Evolutionary conservation across 2,329 filamentous ascomycete species (phyloP).

Genomic region (Diaporthe eres): DNA sequence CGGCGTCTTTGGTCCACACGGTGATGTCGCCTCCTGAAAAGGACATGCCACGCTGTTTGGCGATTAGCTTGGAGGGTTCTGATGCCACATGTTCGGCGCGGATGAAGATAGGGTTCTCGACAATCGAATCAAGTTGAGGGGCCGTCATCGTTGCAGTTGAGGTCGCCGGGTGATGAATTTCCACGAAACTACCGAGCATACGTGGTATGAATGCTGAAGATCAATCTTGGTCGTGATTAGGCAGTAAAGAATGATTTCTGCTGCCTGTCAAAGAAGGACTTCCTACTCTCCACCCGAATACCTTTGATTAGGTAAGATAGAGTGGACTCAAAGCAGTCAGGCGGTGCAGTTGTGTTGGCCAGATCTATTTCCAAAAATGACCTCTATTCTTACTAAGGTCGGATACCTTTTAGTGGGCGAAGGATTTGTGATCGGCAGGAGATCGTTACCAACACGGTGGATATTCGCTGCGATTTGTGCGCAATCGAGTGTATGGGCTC

Average conservation of each 20-base stretch:
- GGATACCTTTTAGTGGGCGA: background rate
- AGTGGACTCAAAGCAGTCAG: background rate
- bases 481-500: background rate
- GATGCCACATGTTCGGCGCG: slow-evolving; percentile 2
- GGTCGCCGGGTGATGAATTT: background rate
- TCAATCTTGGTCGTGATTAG: background rate
- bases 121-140: background rate
- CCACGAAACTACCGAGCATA: background rate
- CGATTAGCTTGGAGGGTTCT: background rate
- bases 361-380: background rate
- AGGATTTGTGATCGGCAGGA: slow-evolving; percentile 12
- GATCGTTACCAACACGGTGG: background rate
- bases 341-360: background rate
- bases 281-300: background rate
- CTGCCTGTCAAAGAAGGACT: background rate
- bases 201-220: too few relatives aligned
- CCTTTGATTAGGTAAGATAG: background rate
- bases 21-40: slow-evolving; percentile 3
- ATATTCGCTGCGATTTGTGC: background rate
- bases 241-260: background rate
- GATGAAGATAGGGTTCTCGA: background rate
- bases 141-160: background rate
- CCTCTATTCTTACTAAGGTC: background rate
- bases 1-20: background rate
- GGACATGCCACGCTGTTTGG: background rate